These are phyloP conservation scores for Panaeolus papilionaceus DNA, from an alignment of 768 basidiomycete genomes.

Conservation along the genomic window DNA sequence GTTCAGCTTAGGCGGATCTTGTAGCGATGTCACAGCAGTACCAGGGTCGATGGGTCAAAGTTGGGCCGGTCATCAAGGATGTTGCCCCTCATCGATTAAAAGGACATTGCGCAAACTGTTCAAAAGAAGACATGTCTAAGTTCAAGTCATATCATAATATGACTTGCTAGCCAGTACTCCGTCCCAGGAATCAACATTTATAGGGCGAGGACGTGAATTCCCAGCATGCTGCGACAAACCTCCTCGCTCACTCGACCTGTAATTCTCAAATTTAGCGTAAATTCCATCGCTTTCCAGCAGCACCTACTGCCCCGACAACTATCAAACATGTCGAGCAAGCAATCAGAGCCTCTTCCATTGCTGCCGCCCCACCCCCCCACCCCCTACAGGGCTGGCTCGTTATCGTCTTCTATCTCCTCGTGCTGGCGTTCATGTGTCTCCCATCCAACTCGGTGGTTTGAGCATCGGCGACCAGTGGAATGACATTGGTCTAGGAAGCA, in stretches of 20 bases:
- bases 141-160: not conserved
- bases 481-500: conserved; percentile 32
- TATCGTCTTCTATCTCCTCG: conserved; percentile 45
- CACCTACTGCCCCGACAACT: not conserved
- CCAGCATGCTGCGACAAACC: not conserved
- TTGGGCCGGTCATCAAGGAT: not conserved
- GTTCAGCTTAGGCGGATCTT: not conserved
- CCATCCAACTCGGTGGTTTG: conserved; percentile 54
- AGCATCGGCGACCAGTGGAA: conserved; percentile 53
- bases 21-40: not conserved
- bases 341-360: not conserved
- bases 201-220: not conserved
- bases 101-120: not conserved
- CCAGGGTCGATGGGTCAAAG: not conserved
- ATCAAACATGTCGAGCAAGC: not conserved
- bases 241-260: not conserved
- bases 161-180: not conserved
- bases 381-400: conserved; percentile 37
- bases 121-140: not conserved
- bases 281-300: too few species aligned
- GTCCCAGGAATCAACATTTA: not conserved
- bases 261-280: too few species aligned
- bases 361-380: conserved; percentile 24
- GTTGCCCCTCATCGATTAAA: not conserved
- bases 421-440: conserved; percentile 56